Evolutionary conservation across 139 green algal genomes (phyloP), one percentile per base, ranked within the genome.

Genomic region (Tetradesmus obliquus): DNA sequence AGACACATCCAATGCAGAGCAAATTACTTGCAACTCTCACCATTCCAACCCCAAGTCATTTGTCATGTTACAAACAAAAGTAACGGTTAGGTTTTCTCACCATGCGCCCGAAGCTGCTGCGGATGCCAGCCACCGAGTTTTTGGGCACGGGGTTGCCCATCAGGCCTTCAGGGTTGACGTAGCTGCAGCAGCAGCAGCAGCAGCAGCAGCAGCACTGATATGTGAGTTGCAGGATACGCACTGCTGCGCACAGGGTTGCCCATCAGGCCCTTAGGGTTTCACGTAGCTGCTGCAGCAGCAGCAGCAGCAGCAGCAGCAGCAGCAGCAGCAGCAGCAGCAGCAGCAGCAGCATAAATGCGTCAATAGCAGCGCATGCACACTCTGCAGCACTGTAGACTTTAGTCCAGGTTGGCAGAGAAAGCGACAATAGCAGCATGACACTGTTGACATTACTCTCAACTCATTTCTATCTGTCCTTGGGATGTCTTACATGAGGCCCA

Each of bases 41-140:
- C 8, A 71, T 20, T 15, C 8, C 7, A 20, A 19, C 60, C 2
- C 15, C 9, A 15, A 20, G 60, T 71, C 19, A 71, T 13, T 4
- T 71, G 19, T 20, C 60, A 71, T 71, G 60, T 71, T 45, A 45
- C 9, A 71, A 20, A 4, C 3, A 71, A 66, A 7, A 66, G 6
- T 7, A 66, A 9, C 57, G 57, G 3, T 22, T 32, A n/a, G 13
- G 6, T 51, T n/a, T 58, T 10, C 80, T 58, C 80, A 93, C 91
- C 94, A 96, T 96, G 84, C 91, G 90, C 4, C 13, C 90, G 66
- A 96, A 96, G 24, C 72, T 89, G 74, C 90, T 88, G n/a, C 93
- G 92, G 89, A 96, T 95, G 69, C 94, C 83, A 4, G 66, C 87
- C 12, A 79, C 93, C 13, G 74, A 93, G 17, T 53, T 3, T 2